Conservation (phyloP, 768 basidiomycete species). For the Leccinum sublutescens region DNA sequence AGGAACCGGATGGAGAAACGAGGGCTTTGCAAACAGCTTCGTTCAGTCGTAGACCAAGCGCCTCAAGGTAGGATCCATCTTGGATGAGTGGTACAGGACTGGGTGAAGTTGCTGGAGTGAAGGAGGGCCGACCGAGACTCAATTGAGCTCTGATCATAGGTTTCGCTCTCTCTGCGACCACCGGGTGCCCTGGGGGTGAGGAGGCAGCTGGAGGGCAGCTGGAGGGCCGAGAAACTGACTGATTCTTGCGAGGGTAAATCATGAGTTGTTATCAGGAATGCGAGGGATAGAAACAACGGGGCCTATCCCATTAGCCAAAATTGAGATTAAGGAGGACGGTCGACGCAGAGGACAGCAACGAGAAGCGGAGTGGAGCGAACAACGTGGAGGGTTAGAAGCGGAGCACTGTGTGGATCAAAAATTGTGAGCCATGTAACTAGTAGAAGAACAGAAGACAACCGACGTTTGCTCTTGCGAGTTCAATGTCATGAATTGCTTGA, state of each 20-base stretch:
- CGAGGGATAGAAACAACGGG: constrained; percentile 27
- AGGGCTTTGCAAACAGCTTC: constrained; percentile 80
- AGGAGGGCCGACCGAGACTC: constrained; percentile 56
- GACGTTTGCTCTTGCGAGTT: constrained; percentile 36
- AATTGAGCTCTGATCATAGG: constrained; percentile 60
- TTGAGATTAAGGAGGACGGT: constrained; percentile 69
- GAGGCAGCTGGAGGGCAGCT: constrained; percentile 65
- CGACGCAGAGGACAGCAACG: constrained; percentile 60
- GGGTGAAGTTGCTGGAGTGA: constrained; percentile 32
- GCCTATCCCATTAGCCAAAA: constrained; percentile 44
- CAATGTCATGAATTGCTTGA: constrained; percentile 54
- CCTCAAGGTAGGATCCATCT: constrained; percentile 79
- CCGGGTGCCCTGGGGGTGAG: constrained; percentile 36
- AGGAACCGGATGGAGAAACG: constrained; percentile 58
- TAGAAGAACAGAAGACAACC: neutral
- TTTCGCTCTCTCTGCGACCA: constrained; percentile 44
- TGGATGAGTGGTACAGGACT: constrained; percentile 52
- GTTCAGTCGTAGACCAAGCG: constrained; percentile 71
- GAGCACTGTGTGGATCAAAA: constrained; percentile 17
- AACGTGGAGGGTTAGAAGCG: constrained; percentile 43
- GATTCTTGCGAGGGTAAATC: constrained; percentile 69
- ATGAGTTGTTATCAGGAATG: constrained; percentile 21
- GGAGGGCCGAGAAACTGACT: constrained; percentile 61
- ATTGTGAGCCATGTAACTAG: constrained; percentile 3
- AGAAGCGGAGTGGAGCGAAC: constrained; percentile 58